Conservation (phyloP, 441 rosid genomes). For the Gossypium armourianum region DNA sequence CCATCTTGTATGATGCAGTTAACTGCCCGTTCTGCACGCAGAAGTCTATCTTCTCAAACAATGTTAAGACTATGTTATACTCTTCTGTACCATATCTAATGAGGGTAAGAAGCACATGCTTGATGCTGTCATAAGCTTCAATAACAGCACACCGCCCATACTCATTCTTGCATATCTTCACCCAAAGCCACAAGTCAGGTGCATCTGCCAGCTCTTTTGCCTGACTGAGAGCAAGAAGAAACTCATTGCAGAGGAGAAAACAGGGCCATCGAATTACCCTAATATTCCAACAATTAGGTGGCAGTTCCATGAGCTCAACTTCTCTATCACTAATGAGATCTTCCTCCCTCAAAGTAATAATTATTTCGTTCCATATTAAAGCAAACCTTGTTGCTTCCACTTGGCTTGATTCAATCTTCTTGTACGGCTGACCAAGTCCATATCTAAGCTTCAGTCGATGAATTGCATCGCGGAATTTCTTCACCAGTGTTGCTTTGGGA, state of each 20-base stretch:
- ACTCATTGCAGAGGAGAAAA: constrained; percentile 54
- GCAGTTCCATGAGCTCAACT: constrained; percentile 54
- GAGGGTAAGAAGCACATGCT: constrained; percentile 35
- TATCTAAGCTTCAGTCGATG: constrained; percentile 49
- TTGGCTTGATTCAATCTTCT: constrained; percentile 54
- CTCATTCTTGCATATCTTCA: constrained; percentile 51
- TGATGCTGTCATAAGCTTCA: constrained; percentile 58
- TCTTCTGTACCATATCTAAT: constrained; percentile 43
- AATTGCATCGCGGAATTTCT: constrained; percentile 44
- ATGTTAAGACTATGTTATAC: constrained; percentile 33
- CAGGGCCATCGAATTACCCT: constrained; percentile 65
- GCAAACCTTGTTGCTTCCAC: constrained; percentile 58
- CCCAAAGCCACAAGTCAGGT: constrained; percentile 57
- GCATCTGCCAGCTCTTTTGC: constrained; percentile 43
- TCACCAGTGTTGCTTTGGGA: constrained; percentile 35
- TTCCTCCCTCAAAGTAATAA: constrained; percentile 49
- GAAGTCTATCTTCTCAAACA: constrained; percentile 38
- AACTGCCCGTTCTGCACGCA: constrained; percentile 33
- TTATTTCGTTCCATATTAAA: constrained; percentile 54
- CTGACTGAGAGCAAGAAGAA: constrained; percentile 50
- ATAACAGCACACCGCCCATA: constrained; percentile 52
- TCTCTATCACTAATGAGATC: constrained; percentile 50
- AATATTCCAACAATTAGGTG: constrained; percentile 49
- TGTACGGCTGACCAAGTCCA: constrained; percentile 54
- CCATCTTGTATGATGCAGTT: constrained; percentile 29